Evolutionary conservation across 2,329 filamentous ascomycete genomes (phyloP), one percentile per base, ranked within the genome.

Genomic region (Biscogniauxia mediterranea): DNA sequence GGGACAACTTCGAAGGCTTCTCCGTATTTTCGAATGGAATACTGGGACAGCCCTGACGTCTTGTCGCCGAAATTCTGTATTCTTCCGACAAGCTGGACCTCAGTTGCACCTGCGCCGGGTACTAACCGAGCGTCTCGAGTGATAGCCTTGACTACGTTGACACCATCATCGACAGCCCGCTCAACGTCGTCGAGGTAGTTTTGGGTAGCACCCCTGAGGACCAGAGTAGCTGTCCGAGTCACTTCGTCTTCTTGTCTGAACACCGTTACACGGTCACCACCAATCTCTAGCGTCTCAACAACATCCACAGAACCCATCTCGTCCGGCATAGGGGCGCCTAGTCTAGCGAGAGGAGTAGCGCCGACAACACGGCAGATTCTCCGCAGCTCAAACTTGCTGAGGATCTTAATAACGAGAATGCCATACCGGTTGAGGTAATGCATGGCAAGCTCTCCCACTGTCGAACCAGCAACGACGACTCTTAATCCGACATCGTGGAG

Each of bases 301-400:
- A 99, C 78, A 75, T 99, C 95, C 66, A 99, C 88, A 70, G 80
- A 90, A 67, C 95, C 95, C 93, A 97, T 98, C 83, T 99, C 95
- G 70, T 99, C 95, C n/a, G 96, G 95, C 95, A 99, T 99, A 52
- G 95, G 95, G 17, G 96, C 95, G 66, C 95, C 95, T 54, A 99
- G 84, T 71, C 95, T 90, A 57, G 96, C 96, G 64, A 99, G 85
- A n/a, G 95, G 95, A 15, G 95, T 97, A 60, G 95, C 95, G 65
- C 94, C 94, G 57, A 98, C 94, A 23, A 99, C 95, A 65, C 95
- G 90, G 84, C 96, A 99, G 72, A 98, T 83, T 72, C 95, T 87
- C 70, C 95, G 89, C 63, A 99, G 87, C 80, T 99, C 95, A 73
- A 98, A 99, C 80, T 99, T 99, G 80, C 93, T 97, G 72, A 98